Base-by-base conservation (phyloP, 495 filamentous ascomycete species). In the Trichoderma parareesei region DNA sequence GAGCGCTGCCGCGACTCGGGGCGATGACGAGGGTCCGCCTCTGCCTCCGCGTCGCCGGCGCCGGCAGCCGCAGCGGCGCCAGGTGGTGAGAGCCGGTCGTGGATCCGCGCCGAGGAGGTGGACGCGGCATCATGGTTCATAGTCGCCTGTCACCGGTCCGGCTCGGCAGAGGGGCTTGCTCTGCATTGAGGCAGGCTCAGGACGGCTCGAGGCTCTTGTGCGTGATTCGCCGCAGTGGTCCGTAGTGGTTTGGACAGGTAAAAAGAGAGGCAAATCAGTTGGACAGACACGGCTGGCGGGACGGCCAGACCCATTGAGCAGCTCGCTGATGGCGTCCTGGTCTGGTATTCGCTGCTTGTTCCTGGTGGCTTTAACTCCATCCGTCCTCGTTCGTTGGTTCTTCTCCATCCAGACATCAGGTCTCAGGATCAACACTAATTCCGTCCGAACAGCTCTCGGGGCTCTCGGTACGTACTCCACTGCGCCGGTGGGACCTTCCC, bases 61-160 rank as follows among this genome's bases (percentile, higher is more conserved):
- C 67, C 38, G 55, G 61, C 48, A 40, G 60, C 67, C 65, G 69
- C 57, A n/a, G 65, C 67, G 57, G 18, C 42, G 64, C 65, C 64
- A 68, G 70, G 63, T 68, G 69, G 67, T 64, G 67, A 64, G 70
- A 67, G 65, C 67, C 63, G 70, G 67, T 64, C 61, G 62, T 44
- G 65, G 69, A 68, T 63, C 70, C 57, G 76, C 75, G 79, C 77
- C 73, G 79, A 73, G 73, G 74, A 77, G 73, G 82, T 84, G 71
- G 82, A 79, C 69, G 80, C 79, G 76, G 82, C 71, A 78, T 84
- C 86, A 87, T 88, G 74, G 83, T 83, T 86, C 86, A 89, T 89
- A 78, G 78, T 63, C 61, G 61, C 61, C 61, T 46, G 27, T 63
- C 33, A 37, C 42, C 41, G 27, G 42, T 63, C 53, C 33, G 53